phyloP scores from a whole-genome alignment of 1,139 yeast genomes.

The Debaryomyces subglobosus region DNA sequence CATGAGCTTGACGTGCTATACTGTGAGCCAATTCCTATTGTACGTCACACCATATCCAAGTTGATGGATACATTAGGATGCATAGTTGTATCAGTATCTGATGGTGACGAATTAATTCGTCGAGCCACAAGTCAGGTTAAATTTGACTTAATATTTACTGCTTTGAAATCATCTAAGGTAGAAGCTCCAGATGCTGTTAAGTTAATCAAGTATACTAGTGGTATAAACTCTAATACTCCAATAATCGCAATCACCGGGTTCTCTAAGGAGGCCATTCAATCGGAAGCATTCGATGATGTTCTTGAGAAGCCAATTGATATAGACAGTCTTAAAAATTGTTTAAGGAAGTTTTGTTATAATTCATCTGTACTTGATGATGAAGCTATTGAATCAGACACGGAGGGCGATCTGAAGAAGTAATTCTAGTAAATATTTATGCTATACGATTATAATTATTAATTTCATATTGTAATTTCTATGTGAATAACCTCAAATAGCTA shows the following conservation, averaged over 20 bases:
- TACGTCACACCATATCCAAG: slow-evolving; percentile 67
- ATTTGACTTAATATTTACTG: slow-evolving; percentile 83
- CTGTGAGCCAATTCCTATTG: slow-evolving; percentile 87
- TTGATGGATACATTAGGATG: slow-evolving; percentile 76
- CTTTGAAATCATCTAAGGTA: slow-evolving; percentile 67
- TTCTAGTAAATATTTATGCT: not conserved
- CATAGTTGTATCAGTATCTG: slow-evolving; percentile 74
- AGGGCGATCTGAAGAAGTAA: not conserved
- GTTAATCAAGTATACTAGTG: slow-evolving; percentile 73
- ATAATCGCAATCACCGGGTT: slow-evolving; percentile 77
- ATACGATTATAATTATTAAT: not conserved
- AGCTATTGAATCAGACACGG: slow-evolving; percentile 32
- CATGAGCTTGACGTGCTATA: slow-evolving; percentile 65
- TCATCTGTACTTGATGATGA: slow-evolving; percentile 27
- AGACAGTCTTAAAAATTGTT: slow-evolving; percentile 27
- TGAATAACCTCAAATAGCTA: not conserved
- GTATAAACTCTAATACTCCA: slow-evolving; percentile 76
- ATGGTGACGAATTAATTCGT: slow-evolving; percentile 82
- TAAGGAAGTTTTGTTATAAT: slow-evolving; percentile 15
- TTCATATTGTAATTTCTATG: not conserved
- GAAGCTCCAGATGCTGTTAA: slow-evolving; percentile 78
- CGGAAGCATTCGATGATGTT: slow-evolving; percentile 67
- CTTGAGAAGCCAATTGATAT: slow-evolving; percentile 73
- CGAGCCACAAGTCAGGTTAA: slow-evolving; percentile 82
- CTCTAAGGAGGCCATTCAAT: slow-evolving; percentile 63